Conservation (phyloP, 192 early-diverging fungal genomes). For the Phlyctochytrium arcticum region DNA sequence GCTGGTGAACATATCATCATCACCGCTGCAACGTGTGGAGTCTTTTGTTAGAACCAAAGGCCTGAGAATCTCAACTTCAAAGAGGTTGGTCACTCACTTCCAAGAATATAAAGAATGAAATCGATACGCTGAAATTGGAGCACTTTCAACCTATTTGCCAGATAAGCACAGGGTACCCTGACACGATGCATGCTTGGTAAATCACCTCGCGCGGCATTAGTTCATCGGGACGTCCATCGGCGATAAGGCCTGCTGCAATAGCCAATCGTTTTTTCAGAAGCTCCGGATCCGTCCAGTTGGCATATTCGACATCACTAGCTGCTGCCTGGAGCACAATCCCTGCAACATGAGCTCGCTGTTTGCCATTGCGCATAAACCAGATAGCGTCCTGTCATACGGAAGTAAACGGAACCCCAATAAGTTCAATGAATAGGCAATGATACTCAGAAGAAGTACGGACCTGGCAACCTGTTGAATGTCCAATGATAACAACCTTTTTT, state of each 20-base stretch:
- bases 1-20: not conserved
- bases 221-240: not conserved
- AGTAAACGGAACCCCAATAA: too few species aligned
- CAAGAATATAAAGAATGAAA: not conserved
- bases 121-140: constrained; percentile 7
- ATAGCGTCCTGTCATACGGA: not conserved
- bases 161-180: too few species aligned
- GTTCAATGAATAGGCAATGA: not conserved
- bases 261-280: not conserved
- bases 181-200: too few species aligned
- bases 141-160: too few species aligned
- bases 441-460: not conserved
- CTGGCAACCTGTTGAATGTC: constrained; percentile 4
- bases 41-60: not conserved
- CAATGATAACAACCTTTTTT: not conserved
- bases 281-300: not conserved
- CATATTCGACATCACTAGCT: constrained; percentile 1
- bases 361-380: not conserved
- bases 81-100: not conserved
- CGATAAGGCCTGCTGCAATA: not conserved
- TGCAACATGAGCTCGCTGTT: not conserved
- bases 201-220: constrained; percentile 3
- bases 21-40: not conserved
- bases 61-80: constrained; percentile 2
- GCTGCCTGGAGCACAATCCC: not conserved